A percentile compares a stretch with the other conserved stretches of the same genome.
phyloP scores from a whole-genome alignment of 495 filamentous ascomycete species.

The Hyaloscypha hepaticicola region DNA sequence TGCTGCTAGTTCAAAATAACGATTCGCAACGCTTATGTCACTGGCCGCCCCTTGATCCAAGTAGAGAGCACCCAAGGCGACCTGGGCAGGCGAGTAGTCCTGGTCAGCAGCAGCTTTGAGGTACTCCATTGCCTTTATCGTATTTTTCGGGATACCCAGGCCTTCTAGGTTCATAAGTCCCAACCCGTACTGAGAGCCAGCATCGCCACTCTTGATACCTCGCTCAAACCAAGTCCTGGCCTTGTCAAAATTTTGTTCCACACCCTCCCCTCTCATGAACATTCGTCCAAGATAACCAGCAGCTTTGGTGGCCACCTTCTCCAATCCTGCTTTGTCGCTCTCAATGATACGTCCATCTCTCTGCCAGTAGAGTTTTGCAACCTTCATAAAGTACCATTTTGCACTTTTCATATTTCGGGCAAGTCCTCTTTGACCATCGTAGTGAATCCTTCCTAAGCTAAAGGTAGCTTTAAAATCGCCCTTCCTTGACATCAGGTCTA shows the following conservation, averaged over 20 bases:
- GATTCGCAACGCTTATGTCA: conserved; percentile 61
- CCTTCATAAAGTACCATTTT: conserved; percentile 76
- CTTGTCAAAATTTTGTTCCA: conserved; percentile 71
- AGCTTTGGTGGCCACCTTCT: conserved; percentile 83
- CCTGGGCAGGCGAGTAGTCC: conserved; percentile 79
- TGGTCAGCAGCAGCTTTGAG: conserved; percentile 84
- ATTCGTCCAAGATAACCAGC: conserved; percentile 91
- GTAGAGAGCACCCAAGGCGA: conserved; percentile 80
- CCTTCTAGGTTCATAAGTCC: conserved; percentile 88
- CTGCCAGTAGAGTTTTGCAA: conserved; percentile 86
- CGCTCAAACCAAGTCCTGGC: conserved; percentile 86
- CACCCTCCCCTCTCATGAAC: conserved; percentile 89
- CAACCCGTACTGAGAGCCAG: conserved; percentile 81
- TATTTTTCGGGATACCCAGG: conserved; percentile 72
- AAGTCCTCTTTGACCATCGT: conserved; percentile 79
- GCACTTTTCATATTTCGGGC: conserved; percentile 71
- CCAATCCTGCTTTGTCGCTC: conserved; percentile 56
- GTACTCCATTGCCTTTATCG: conserved; percentile 69
- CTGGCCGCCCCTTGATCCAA: conserved; percentile 82
- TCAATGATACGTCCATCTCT: conserved; percentile 64
- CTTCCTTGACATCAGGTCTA: conserved; percentile 91
- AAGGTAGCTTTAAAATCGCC: conserved; percentile 91
- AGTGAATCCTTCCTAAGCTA: conserved; percentile 82
- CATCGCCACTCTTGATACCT: conserved; percentile 75
- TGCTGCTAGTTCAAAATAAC: conserved; percentile 91